Evolutionary conservation across 2,329 filamentous ascomycete genomes (phyloP), one percentile per base, ranked within the genome.

Genomic region (Rhinocladiella similis): DNA sequence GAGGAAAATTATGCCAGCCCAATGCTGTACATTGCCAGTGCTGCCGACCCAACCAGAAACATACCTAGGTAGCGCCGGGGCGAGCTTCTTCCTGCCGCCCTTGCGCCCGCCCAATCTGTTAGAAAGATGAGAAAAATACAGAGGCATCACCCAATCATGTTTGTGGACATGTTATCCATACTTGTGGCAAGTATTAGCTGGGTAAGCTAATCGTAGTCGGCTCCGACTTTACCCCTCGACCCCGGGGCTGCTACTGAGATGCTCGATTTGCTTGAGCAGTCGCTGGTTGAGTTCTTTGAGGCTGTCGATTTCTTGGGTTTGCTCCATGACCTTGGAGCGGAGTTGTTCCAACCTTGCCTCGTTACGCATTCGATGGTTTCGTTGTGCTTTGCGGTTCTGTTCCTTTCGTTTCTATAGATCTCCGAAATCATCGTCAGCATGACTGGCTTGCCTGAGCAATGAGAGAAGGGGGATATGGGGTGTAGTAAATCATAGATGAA

Each of bases 321-420:
- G 59, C 36, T 47, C 43, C 35, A 59, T 46, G 22, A 59, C 27
- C 29, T 33, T 53, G 18, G 56, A 41, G 18, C 50, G 46, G 14
- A 61, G 49, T 33, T 58, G 55, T 16, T 61, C 59, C 10, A 61
- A 38, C 39, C 57, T 58, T n/a, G 51, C 52, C 35, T 61, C 59
- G 18, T 55, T 58, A 38, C 59, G 59, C 43, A 57, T 22, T 45
- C 59, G 59, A 47, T 61, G 59, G 29, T 61, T 61, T 16, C 59
- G 51, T 47, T 61, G 59, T 47, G 59, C 59, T 46, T 61, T 57
- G 16, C 59, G 51, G 22, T 61, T 61, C 42, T 61, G 59, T 41
- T 57, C 59, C 48, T 58, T 61, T 25, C 59, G 20, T 48, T 49
- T 57, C 59, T 60, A 42, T 38, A 38, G n/a, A 4, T 38, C 10